Evolutionary conservation across 2,329 filamentous ascomycete species (phyloP).

Genomic region (Claviceps monticola): DNA sequence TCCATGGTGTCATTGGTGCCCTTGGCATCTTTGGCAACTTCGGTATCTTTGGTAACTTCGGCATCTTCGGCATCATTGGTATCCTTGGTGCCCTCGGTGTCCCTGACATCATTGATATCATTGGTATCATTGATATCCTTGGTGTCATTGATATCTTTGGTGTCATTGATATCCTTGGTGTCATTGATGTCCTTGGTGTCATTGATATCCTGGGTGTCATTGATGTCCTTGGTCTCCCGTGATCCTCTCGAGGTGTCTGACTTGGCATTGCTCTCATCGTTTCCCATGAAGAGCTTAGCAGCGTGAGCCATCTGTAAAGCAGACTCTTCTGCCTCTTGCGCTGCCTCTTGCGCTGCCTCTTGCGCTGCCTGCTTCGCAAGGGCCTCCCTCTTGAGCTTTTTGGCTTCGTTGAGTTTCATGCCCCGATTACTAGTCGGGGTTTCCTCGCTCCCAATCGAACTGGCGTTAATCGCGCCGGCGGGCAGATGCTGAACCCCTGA

Average conservation of each 20-base stretch:
- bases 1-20: too few relatives aligned
- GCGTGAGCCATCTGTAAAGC: constrained; percentile 37
- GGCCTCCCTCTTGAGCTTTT: constrained; percentile 57
- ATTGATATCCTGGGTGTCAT: too few relatives aligned
- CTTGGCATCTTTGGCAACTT: too few relatives aligned
- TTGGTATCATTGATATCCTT: too few relatives aligned
- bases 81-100: too few relatives aligned
- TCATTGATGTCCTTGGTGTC: too few relatives aligned
- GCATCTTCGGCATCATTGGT: too few relatives aligned
- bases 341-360: constrained; percentile 41
- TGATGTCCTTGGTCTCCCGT: constrained; percentile 11
- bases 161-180: too few relatives aligned
- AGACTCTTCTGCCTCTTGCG: constrained; percentile 33
- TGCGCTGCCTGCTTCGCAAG: constrained; percentile 47
- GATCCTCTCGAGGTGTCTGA: constrained; percentile 11
- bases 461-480: constrained; percentile 45
- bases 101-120: too few relatives aligned
- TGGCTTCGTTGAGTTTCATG: constrained; percentile 67
- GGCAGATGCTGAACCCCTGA: constrained; percentile 39
- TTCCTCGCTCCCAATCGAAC: constrained; percentile 44
- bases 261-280: constrained; percentile 5
- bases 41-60: too few relatives aligned
- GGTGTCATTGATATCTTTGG: too few relatives aligned
- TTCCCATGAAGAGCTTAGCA: constrained; percentile 28
- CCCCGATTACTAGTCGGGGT: constrained; percentile 55